Base-by-base conservation (phyloP, 495 filamentous ascomycete genomes). In the Aspergillus wentii region DNA sequence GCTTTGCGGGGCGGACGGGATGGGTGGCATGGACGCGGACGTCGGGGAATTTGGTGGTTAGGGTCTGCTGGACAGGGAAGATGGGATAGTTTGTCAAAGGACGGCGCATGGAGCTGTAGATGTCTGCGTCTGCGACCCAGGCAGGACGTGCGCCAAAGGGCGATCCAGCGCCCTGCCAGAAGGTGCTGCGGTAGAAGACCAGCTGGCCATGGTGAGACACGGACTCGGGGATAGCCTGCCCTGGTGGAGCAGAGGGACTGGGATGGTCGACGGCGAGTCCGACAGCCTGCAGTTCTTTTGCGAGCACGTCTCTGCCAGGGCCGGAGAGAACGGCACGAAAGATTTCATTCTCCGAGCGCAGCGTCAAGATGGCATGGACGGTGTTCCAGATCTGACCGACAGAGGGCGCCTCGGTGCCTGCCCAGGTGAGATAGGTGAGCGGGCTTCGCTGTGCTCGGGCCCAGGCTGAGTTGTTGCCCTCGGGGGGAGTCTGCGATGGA, bases 331-430 rank as follows among this genome's bases (percentile, higher is more conserved):
- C 41, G 0, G 34, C 45, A 10, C 44, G 44, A 38, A 56, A 52
- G 6, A 40, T 30, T 37, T 52, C 48, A 13, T 44, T 46, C 8
- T 46, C 44, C 11, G 33, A 34, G 10, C 25, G 35, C 33, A 52
- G 15, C 1, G 45, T 49, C 21, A 44, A 67, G 27, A 79, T 51
- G 30, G 71, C 66, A 49, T 81, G 75, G 31, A 75, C 42, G 30
- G 74, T 41, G 10, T 76, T 67, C 76, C 77, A 81, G 25, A 76
- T 57, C 44, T 79, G 75, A 8, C 56, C 74, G 13, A 73, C 46
- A 0, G 73, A 67, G 4, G 75, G 72, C 2, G 66, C 33, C 4
- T 37, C 44, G 10, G 41, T 41, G n/a, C 39, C 40, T n/a, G 41
- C 41, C 63, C 65, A 69, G 21, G 46, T 38, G 21, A 62, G 44